phyloP scores from a whole-genome alignment of 805 yeast genomes.

The Barnettozyma siamensis region DNA sequence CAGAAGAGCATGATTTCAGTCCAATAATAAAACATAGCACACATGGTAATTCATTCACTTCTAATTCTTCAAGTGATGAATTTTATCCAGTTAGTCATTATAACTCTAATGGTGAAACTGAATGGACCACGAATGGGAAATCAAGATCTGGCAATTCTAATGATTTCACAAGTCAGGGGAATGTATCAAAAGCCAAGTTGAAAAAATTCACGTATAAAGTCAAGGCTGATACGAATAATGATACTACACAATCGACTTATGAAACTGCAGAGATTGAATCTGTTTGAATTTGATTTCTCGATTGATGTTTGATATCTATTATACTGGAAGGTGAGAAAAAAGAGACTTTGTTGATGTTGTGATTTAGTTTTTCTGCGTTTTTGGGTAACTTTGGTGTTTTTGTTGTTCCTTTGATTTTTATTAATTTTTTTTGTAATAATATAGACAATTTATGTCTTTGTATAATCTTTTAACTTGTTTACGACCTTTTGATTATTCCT shows the following conservation, averaged over 20 bases:
- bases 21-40: neutral
- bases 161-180: neutral
- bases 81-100: conserved; percentile 19
- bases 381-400: too few species aligned
- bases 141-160: conserved; percentile 3
- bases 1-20: conserved; percentile 16
- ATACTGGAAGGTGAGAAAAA: too few species aligned
- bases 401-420: too few species aligned
- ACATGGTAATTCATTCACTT: conserved; percentile 20
- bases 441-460: too few species aligned
- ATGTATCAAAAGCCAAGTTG: conserved; percentile 28
- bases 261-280: conserved; percentile 29
- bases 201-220: conserved; percentile 31
- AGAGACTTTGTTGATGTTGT: too few species aligned
- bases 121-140: conserved; percentile 18
- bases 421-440: too few species aligned
- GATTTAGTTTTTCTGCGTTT: too few species aligned
- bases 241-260: conserved; percentile 21
- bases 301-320: too few species aligned
- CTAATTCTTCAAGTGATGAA: conserved; percentile 18
- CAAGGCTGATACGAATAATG: conserved; percentile 29
- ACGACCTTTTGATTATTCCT: too few species aligned
- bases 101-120: conserved; percentile 14
- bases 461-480: too few species aligned
- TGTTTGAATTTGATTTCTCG: conserved; percentile 1